Conservation (phyloP, 129 eudicot species). For the Erigeron canadensis region DNA sequence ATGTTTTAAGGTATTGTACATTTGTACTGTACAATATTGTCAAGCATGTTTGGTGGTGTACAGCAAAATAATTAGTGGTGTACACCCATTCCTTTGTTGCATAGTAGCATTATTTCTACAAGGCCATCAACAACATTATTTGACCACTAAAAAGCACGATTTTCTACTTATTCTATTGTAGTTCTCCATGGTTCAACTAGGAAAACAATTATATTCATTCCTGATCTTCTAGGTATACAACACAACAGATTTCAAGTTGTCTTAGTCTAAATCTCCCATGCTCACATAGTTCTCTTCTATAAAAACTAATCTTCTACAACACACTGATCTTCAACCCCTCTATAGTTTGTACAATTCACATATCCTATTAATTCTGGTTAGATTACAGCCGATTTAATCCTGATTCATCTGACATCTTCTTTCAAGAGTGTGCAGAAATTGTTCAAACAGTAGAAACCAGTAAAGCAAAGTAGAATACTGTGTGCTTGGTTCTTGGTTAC, state of each 20-base stretch:
- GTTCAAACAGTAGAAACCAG: conserved; percentile 3
- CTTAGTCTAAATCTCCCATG: not conserved
- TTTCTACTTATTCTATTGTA: not conserved
- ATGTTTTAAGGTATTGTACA: too few species aligned
- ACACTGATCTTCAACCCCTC: not conserved
- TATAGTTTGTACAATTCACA: not conserved
- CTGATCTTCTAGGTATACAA: not conserved
- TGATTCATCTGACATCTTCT: not conserved
- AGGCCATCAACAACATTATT: not conserved
- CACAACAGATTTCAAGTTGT: not conserved
- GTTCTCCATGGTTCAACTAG: not conserved
- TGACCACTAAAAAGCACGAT: not conserved
- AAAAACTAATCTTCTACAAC: not conserved
- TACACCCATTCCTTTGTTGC: too few species aligned
- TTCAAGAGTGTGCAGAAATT: not conserved
- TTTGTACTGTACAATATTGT: too few species aligned
- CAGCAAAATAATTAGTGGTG: too few species aligned
- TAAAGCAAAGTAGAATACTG: not conserved
- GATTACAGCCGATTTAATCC: not conserved
- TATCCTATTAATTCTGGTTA: not conserved
- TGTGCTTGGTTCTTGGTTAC: not conserved
- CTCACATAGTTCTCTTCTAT: not conserved
- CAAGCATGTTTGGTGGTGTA: too few species aligned
- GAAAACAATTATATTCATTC: not conserved
- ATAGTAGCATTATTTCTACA: not conserved